Conservation (phyloP, 495 filamentous ascomycete species). For the Penicillium cinerascens region DNA sequence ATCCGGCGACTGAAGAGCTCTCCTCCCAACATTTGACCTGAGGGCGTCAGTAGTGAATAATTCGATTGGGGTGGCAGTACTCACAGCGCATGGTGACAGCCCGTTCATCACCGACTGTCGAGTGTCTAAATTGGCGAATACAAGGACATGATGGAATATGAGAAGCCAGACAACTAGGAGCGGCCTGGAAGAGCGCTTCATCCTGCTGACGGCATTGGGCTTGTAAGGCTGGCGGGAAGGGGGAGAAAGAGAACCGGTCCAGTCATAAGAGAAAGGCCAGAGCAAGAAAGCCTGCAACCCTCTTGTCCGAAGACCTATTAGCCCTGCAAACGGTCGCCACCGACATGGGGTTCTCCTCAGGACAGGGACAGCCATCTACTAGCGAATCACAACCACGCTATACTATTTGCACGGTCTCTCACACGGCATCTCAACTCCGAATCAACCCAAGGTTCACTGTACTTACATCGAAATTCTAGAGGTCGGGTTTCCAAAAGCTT, state of each 20-base stretch:
- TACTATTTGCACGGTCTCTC: too few relatives aligned
- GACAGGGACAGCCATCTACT: too few relatives aligned
- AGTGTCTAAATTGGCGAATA: not conserved
- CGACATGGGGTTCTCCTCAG: not conserved
- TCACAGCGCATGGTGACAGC: conserved; percentile 1
- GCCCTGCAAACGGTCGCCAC: not conserved
- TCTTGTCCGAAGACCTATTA: not conserved
- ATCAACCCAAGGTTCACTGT: not conserved
- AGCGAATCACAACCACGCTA: too few relatives aligned
- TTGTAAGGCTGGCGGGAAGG: not conserved
- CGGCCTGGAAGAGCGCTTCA: not conserved
- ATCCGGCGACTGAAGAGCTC: not conserved
- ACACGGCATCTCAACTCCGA: not conserved
- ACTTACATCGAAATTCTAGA: not conserved
- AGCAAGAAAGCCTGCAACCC: not conserved
- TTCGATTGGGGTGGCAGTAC: not conserved
- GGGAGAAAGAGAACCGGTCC: not conserved
- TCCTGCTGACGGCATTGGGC: not conserved
- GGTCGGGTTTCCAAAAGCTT: not conserved
- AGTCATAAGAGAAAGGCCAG: not conserved
- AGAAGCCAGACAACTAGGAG: not conserved
- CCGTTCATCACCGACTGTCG: not conserved
- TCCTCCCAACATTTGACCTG: not conserved
- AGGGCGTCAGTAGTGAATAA: not conserved
- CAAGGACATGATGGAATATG: not conserved